phyloP scores from a whole-genome alignment of 192 early-diverging fungal species.

The Gryganskiella cystojenkinii region DNA sequence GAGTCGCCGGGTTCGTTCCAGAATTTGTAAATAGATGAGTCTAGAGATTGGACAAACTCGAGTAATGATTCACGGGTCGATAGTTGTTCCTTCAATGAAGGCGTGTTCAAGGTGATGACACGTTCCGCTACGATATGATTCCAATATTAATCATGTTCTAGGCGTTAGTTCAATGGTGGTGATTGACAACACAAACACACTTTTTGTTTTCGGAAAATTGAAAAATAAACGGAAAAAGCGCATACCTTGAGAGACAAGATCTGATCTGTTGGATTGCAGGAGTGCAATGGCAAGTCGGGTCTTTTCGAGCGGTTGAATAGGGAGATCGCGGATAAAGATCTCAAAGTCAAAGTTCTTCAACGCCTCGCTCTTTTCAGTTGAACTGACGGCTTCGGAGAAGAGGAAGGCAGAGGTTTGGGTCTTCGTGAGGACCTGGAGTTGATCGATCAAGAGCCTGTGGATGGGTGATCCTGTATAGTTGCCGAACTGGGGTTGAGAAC shows the following conservation, averaged over 20 bases:
- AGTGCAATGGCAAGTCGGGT: slow-evolving; percentile 52
- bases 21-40: slow-evolving; percentile 32
- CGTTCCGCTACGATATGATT: slow-evolving; percentile 30
- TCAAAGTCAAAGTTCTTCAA: slow-evolving; percentile 58
- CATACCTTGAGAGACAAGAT: slow-evolving; percentile 55
- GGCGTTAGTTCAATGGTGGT: not conserved
- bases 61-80: slow-evolving; percentile 22
- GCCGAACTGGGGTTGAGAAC: slow-evolving; percentile 27
- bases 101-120: slow-evolving; percentile 25
- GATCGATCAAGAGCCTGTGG: slow-evolving; percentile 55
- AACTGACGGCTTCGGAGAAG: slow-evolving; percentile 60
- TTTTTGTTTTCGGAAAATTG: not conserved
- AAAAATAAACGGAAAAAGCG: not conserved
- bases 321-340: slow-evolving; percentile 42
- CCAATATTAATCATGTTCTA: not conserved
- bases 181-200: slow-evolving; percentile 3
- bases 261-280: slow-evolving; percentile 49
- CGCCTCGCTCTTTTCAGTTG: slow-evolving; percentile 55
- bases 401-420: slow-evolving; percentile 40
- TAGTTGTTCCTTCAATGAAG: slow-evolving; percentile 43
- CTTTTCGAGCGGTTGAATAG: slow-evolving; percentile 52
- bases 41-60: slow-evolving; percentile 40
- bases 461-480: slow-evolving; percentile 41
- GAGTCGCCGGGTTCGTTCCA: slow-evolving; percentile 49
- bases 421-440: slow-evolving; percentile 48